These are phyloP conservation scores for Vanrija sp. DNA, from an alignment of 1,284 basidiomycete species.

Conservation along the genomic window DNA sequence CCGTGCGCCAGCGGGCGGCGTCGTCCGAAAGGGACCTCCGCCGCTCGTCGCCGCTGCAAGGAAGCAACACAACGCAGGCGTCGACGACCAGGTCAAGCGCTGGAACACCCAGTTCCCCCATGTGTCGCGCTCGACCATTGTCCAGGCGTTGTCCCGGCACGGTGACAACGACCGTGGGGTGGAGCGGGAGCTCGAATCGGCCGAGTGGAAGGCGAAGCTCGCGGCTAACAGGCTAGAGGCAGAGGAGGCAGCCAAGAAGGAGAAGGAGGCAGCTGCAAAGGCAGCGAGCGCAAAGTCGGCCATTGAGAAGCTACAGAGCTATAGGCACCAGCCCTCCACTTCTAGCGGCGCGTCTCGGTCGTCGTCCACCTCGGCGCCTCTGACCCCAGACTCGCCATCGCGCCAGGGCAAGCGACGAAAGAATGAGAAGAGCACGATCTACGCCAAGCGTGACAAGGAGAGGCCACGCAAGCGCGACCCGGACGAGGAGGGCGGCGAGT, in stretches of 20 bases:
- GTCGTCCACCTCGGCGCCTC: neutral
- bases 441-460: slow-evolving; percentile 39
- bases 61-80: slow-evolving; percentile 12
- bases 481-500: slow-evolving; percentile 51
- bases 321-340: slow-evolving; percentile 3
- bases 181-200: too few species aligned
- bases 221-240: too few species aligned
- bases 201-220: too few species aligned
- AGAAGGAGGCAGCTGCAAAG: too few species aligned
- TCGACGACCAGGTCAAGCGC: slow-evolving; percentile 12
- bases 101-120: slow-evolving; percentile 20
- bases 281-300: too few species aligned
- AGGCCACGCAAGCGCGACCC: slow-evolving; percentile 51
- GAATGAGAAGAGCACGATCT: slow-evolving; percentile 48
- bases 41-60: slow-evolving; percentile 11
- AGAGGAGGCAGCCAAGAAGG: neutral
- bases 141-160: slow-evolving; percentile 13
- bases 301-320: neutral
- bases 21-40: slow-evolving; percentile 5
- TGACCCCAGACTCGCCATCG: neutral
- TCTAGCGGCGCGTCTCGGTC: neutral
- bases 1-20: too few species aligned
- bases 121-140: slow-evolving; percentile 13
- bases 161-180: slow-evolving; percentile 6
- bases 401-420: slow-evolving; percentile 23